phyloP scores from a whole-genome alignment of 768 basidiomycete genomes.

The Amanita polypyramis region DNA sequence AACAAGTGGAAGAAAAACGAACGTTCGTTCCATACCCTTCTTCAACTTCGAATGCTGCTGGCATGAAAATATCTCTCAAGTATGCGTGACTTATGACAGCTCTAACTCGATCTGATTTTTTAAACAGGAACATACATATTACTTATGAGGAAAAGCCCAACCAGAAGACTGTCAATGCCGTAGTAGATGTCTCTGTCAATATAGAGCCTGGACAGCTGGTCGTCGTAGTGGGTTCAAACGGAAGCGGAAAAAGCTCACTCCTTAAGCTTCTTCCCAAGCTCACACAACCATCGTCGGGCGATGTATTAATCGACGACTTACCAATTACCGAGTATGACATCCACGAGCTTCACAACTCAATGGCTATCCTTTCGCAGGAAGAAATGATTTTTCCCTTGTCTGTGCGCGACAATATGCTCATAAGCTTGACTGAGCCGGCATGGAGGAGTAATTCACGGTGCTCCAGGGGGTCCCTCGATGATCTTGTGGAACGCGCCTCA shows the following conservation, averaged over 20 bases:
- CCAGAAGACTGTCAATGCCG: constrained; percentile 19
- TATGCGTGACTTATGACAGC: constrained; percentile 1
- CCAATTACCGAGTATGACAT: constrained; percentile 27
- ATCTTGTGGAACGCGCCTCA: constrained; percentile 22
- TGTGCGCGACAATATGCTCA: constrained; percentile 28
- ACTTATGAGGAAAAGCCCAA: background rate
- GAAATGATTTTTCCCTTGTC: constrained; percentile 38
- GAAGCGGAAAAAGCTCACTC: constrained; percentile 44
- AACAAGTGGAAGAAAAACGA: background rate
- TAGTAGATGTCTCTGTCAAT: constrained; percentile 24
- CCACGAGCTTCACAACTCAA: constrained; percentile 30
- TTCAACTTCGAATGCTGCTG: constrained; percentile 6
- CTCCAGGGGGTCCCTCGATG: constrained; percentile 11
- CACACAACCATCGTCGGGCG: constrained; percentile 34
- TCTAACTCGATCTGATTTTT: background rate
- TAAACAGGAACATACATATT: constrained; percentile 13
- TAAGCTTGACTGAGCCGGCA: constrained; percentile 16
- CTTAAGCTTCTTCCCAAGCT: constrained; percentile 39
- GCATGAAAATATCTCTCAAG: constrained; percentile 19
- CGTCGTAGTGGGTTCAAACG: constrained; percentile 49
- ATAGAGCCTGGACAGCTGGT: constrained; percentile 35
- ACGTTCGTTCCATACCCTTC: constrained; percentile 7
- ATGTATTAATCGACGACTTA: constrained; percentile 31
- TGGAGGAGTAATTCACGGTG: background rate
- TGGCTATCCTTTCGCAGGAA: constrained; percentile 39